Evolutionary conservation across 257 asterid genomes (phyloP), one percentile per base, ranked within the genome.

Genomic region (Henckelia pumila): DNA sequence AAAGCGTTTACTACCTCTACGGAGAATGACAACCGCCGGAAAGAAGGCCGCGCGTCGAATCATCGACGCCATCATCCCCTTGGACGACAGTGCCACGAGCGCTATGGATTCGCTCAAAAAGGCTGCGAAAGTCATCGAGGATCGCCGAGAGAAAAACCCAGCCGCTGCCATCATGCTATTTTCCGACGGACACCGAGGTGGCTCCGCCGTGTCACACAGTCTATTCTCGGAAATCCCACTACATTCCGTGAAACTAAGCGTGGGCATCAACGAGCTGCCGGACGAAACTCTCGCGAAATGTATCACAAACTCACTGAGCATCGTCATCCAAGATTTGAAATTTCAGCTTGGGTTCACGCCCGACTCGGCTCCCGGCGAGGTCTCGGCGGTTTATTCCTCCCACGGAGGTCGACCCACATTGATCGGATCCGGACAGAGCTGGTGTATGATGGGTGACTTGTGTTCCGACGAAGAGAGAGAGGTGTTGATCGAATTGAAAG

Each of bases 41-140:
- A 49, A 84, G 67, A 85, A 96, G 68, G 78, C 88, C 4, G 96
- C 99, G 23, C 90, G 96, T 7, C 77, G 96, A 63, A 89, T 94
- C 17, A 86, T 94, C 17, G 98, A 94, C 59, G 96, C 96, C 0
- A 72, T 87, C 5, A 84, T 84, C 1, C 64, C 92, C 0, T 16
- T 94, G 9, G 98, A 87, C 66, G 88, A 91, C 73, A 80, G 80
- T 26, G 83, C 83, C 57, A 56, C 86, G 14, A 84, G 85, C 75
- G 78, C 92, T 13, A 78, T 75, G 60, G 98, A 91, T 68, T 87
- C 99, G 1, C 70, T 94, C 0, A 94, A 91, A 69, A 94, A 94
- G 72, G 99, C 98, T 1, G 96, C 86, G 1, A 94, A 94, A 77
- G 96, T 94, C n/a, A 79, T 94, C 5, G 96, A 94, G 71, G 99